A percentile compares a stretch with the other conserved stretches of the same genome.
Evolutionary conservation across 2,329 filamentous ascomycete species (phyloP).

Genomic region (Exophiala sp.): DNA sequence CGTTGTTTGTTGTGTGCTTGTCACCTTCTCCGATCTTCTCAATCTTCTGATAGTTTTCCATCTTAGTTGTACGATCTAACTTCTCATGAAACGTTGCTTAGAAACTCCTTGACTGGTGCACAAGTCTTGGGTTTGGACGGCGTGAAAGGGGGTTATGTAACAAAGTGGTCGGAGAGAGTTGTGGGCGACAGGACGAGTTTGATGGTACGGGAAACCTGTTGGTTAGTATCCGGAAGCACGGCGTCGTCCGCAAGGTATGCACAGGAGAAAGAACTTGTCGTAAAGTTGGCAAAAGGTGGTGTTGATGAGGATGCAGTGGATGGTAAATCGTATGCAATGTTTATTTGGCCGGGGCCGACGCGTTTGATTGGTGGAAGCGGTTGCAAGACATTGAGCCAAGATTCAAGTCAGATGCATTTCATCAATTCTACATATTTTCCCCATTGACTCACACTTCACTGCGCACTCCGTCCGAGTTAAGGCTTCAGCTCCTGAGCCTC

Average conservation of each 20-base stretch:
- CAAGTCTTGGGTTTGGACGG: neutral
- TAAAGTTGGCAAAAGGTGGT: neutral
- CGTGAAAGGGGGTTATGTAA: neutral
- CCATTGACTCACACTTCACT: neutral
- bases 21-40: conserved; percentile 98
- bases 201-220: neutral
- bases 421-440: conserved; percentile 3
- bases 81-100: conserved; percentile 1
- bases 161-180: neutral
- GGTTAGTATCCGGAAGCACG: conserved; percentile 1
- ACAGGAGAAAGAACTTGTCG: neutral
- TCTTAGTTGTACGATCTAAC: conserved; percentile 35
- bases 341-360: conserved; percentile 14
- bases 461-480: too few relatives aligned
- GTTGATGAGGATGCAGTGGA: neutral
- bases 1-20: too few relatives aligned
- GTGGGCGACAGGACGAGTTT: neutral
- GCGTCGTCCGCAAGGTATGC: conserved; percentile 1
- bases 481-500: too few relatives aligned
- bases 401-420: neutral
- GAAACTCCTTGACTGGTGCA: neutral
- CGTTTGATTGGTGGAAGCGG: conserved; percentile 14
- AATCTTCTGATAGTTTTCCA: conserved; percentile 96
- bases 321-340: conserved; percentile 3
- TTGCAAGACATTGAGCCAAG: conserved; percentile 12